Conservation (phyloP, 208 protist species). For the Leishmania arabica region DNA sequence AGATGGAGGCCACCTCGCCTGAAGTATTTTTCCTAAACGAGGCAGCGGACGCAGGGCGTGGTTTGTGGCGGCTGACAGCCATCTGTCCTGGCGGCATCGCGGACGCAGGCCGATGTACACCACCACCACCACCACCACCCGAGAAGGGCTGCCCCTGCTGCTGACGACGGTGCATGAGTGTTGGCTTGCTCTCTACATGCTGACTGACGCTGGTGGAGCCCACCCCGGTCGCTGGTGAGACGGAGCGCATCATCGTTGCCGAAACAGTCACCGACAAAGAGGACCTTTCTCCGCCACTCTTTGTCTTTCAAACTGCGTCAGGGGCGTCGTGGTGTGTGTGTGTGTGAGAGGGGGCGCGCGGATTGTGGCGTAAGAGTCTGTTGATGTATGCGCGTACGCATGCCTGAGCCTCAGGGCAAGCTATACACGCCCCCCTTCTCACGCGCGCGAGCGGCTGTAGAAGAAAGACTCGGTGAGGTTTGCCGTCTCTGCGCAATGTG, state of each 20-base stretch:
- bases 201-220: slow-evolving; percentile 15
- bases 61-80: neutral
- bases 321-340: neutral
- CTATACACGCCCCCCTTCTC: no score
- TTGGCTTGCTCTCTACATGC: slow-evolving; percentile 6
- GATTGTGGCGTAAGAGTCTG: no score
- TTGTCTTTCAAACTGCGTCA: neutral
- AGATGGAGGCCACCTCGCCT: slow-evolving; percentile 44
- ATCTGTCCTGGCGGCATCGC: neutral
- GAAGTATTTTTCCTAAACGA: neutral
- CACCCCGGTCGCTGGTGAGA: neutral
- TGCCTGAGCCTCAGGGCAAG: no score
- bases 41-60: neutral
- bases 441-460: no score
- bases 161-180: neutral
- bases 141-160: neutral
- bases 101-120: neutral
- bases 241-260: neutral
- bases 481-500: no score
- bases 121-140: no score
- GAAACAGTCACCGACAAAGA: neutral
- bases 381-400: no score
- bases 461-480: neutral
- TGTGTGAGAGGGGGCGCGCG: neutral
- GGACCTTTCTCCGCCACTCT: neutral